phyloP scores from a whole-genome alignment of 345 rosid genomes.

The Iberis pinnata region DNA sequence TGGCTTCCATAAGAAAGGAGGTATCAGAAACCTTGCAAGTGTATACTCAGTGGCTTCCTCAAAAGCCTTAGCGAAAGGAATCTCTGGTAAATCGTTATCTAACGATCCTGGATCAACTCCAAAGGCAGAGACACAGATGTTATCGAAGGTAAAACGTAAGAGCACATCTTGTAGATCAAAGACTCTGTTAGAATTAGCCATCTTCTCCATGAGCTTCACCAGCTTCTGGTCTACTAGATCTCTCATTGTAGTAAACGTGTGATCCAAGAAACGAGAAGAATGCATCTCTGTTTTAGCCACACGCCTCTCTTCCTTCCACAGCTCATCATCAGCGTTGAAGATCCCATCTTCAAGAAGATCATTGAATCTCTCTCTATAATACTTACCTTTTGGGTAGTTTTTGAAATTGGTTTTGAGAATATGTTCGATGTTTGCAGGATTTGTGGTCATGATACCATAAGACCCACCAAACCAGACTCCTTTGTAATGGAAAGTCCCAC shows the following conservation, averaged over 20 bases:
- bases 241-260: slow-evolving; percentile 42
- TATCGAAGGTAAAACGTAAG: slow-evolving; percentile 69
- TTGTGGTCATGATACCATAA: slow-evolving; percentile 42
- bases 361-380: slow-evolving; percentile 47
- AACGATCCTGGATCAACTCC: slow-evolving; percentile 73
- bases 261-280: slow-evolving; percentile 42
- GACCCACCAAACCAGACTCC: slow-evolving; percentile 57
- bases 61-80: slow-evolving; percentile 71
- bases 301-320: slow-evolving; percentile 60
- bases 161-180: slow-evolving; percentile 75
- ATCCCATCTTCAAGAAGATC: slow-evolving; percentile 78
- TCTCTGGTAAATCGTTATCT: slow-evolving; percentile 42
- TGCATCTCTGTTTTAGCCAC: slow-evolving; percentile 52
- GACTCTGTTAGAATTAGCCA: slow-evolving; percentile 30
- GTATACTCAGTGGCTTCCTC: slow-evolving; percentile 69
- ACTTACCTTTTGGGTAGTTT: slow-evolving; percentile 65
- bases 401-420: slow-evolving; percentile 55
- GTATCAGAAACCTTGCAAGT: slow-evolving; percentile 51
- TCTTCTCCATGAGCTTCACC: slow-evolving; percentile 39
- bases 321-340: slow-evolving; percentile 52
- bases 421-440: slow-evolving; percentile 58
- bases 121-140: slow-evolving; percentile 56
- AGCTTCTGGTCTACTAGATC: slow-evolving; percentile 50
- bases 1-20: slow-evolving; percentile 64
- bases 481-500: slow-evolving; percentile 50